Evolutionary conservation across 768 basidiomycete species (phyloP).

Genomic region (Suillus alpinus): DNA sequence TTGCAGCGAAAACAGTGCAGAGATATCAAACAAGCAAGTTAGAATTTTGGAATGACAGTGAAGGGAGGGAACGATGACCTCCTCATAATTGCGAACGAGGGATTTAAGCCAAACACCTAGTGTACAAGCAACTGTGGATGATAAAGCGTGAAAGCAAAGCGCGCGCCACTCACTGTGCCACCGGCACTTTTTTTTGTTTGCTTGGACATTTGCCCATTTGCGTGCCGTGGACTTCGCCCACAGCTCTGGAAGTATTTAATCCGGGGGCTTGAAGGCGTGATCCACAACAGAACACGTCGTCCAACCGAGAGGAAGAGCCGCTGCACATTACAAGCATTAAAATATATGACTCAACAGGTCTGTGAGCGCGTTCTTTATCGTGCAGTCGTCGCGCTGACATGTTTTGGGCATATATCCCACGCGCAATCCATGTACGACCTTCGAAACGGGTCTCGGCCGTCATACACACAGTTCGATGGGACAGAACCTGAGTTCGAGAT

Average conservation of each 20-base stretch:
- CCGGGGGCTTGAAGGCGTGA: not conserved
- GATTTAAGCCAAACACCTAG: not conserved
- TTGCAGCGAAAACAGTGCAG: not conserved
- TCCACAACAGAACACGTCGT: not conserved
- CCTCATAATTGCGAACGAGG: not conserved
- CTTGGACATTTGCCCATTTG: not conserved
- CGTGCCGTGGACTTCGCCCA: not conserved
- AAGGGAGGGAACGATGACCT: not conserved
- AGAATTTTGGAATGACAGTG: not conserved
- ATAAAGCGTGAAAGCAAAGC: not conserved
- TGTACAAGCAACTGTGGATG: not conserved
- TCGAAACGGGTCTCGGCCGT: conserved; percentile 8
- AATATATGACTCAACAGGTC: not conserved
- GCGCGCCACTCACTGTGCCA: not conserved
- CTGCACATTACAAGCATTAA: not conserved
- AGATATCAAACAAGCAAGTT: too few species aligned
- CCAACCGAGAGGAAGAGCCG: not conserved
- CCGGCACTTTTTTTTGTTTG: not conserved
- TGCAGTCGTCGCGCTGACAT: not conserved
- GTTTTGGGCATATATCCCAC: conserved; percentile 11
- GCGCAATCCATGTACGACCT: conserved; percentile 12
- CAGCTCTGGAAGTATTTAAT: not conserved
- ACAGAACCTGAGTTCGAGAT: conserved; percentile 20
- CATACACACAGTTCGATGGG: conserved; percentile 6
- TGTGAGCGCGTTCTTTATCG: not conserved